Conservation (phyloP, 495 filamentous ascomycete species). For the Podospora sp. region DNA sequence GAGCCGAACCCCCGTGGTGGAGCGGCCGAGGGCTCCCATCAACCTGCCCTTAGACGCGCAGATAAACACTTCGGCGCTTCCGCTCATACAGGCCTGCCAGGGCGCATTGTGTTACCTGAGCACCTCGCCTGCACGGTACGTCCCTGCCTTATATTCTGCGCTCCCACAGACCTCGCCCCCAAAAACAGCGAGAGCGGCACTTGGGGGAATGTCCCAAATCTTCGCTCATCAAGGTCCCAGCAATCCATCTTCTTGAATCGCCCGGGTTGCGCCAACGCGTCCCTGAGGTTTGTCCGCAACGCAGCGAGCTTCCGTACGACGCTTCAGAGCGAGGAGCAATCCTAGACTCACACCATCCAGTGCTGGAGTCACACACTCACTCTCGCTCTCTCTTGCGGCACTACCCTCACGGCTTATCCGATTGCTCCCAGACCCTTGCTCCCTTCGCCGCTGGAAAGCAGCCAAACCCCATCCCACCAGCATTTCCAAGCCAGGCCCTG, state of each 20-base stretch:
- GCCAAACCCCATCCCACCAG: neutral
- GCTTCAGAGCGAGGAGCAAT: neutral
- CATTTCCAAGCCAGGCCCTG: neutral
- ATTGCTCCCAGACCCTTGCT: constrained; percentile 7
- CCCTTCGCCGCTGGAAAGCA: neutral
- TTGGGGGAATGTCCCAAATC: neutral
- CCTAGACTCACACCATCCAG: constrained; percentile 4
- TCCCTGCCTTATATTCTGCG: constrained; percentile 11
- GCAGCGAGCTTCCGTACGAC: neutral
- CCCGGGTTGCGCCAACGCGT: neutral
- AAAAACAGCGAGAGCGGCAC: constrained; percentile 9
- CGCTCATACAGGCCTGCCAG: neutral
- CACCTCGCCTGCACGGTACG: constrained; percentile 3
- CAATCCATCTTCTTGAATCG: constrained; percentile 10
- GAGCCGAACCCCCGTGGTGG: constrained; percentile 9
- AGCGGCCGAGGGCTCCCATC: neutral
- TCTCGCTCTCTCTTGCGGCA: neutral
- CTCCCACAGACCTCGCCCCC: constrained; percentile 8
- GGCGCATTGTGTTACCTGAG: constrained; percentile 22
- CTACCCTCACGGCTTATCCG: constrained; percentile 18
- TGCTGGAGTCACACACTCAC: neutral
- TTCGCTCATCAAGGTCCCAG: constrained; percentile 5
- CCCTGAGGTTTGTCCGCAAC: neutral
- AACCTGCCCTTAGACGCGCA: constrained; percentile 27
- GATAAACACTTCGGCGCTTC: constrained; percentile 19